These are phyloP conservation scores for Neopestalotiopsis clavispora DNA, from an alignment of 2,329 filamentous ascomycete species.

Conservation along the genomic window DNA sequence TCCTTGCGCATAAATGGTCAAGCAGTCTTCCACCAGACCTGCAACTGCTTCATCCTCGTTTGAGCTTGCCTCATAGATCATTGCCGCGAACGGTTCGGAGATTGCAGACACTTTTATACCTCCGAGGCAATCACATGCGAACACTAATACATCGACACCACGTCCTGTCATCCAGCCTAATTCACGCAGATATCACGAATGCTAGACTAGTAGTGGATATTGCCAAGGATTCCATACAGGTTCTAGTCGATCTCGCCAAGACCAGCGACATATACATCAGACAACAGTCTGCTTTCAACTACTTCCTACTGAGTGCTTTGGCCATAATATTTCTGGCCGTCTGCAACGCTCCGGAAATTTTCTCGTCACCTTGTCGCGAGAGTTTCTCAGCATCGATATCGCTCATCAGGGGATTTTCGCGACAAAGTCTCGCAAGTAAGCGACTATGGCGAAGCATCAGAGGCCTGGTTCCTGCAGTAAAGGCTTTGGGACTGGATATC, in stretches of 20 bases:
- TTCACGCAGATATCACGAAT: neutral
- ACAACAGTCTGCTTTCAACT: conserved; percentile 9
- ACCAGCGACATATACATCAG: conserved; percentile 6
- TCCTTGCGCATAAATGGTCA: conserved; percentile 7
- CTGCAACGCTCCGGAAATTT: neutral
- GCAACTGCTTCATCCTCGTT: neutral
- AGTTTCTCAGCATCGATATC: neutral
- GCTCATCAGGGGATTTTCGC: neutral
- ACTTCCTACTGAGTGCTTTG: conserved; percentile 1
- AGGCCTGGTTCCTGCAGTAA: neutral
- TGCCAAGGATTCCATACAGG: conserved; percentile 3
- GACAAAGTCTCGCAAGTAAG: conserved; percentile 7
- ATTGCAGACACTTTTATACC: neutral
- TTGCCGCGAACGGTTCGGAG: neutral
- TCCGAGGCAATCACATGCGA: conserved; percentile 6
- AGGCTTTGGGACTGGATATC: neutral
- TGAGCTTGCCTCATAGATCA: neutral
- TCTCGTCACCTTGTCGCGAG: neutral
- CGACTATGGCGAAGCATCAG: neutral
- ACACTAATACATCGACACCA: conserved; percentile 7
- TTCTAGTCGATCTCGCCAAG: neutral
- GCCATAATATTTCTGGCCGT: conserved; percentile 3
- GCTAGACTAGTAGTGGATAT: conserved; percentile 4
- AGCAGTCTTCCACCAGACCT: conserved; percentile 1
- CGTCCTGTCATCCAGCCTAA: neutral